These are phyloP conservation scores for Zychaea mexicana DNA, from an alignment of 371 early-diverging fungal genomes.

Conservation along the genomic window DNA sequence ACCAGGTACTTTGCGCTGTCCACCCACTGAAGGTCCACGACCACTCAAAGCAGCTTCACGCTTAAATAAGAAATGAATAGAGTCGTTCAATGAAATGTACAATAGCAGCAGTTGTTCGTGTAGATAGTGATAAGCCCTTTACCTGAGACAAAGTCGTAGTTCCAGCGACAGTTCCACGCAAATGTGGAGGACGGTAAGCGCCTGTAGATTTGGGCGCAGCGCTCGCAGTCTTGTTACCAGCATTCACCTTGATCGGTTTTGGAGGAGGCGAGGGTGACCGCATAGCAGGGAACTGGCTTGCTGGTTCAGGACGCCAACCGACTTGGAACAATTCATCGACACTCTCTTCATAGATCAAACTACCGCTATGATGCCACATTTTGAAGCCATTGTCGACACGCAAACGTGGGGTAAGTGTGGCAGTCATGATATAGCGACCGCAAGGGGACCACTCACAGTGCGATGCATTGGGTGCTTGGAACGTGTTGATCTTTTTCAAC, in stretches of 20 bases:
- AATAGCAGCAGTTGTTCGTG: no score
- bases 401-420: conserved; percentile 90
- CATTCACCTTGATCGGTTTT: conserved; percentile 42
- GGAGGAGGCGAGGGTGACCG: conserved; percentile 69
- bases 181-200: conserved; percentile 82
- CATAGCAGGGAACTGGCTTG: conserved; percentile 70
- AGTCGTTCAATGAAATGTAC: neutral
- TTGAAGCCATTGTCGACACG: conserved; percentile 97
- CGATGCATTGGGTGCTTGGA: conserved; percentile 84
- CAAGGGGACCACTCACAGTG: conserved; percentile 92
- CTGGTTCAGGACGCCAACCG: conserved; percentile 69
- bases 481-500: conserved; percentile 75
- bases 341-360: conserved; percentile 72
- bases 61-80: conserved; percentile 3
- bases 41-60: conserved; percentile 35
- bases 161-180: conserved; percentile 56
- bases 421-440: conserved; percentile 89
- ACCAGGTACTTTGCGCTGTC: conserved; percentile 38
- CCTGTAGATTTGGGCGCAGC: conserved; percentile 54
- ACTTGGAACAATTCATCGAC: conserved; percentile 91
- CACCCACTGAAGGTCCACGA: conserved; percentile 25
- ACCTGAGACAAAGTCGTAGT: conserved; percentile 51
- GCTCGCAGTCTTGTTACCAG: conserved; percentile 22
- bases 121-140: neutral
- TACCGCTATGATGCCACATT: conserved; percentile 95